A percentile compares a stretch with the other conserved stretches of the same genome.
Evolutionary conservation across 1,284 basidiomycete genomes (phyloP).

Genomic region (Cutaneotrichosporon cutaneum): DNA sequence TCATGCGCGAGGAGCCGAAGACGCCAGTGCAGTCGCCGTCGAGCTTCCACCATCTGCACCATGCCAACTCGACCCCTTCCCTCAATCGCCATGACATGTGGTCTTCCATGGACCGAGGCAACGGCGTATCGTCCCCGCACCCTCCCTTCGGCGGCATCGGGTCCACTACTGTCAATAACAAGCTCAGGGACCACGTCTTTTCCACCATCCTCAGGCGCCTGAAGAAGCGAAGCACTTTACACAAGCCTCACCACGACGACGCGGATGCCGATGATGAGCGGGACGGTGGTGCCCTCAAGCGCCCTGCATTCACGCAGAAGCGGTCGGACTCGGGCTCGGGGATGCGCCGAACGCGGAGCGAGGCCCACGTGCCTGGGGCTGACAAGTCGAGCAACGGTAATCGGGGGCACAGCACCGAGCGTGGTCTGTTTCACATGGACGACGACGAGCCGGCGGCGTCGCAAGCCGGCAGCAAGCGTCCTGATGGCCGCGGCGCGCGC

Average conservation of each 20-base stretch:
- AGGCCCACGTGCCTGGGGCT: neutral
- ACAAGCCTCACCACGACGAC: constrained; percentile 27
- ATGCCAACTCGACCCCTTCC: constrained; percentile 44
- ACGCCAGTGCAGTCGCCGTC: constrained; percentile 47
- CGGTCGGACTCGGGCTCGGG: neutral
- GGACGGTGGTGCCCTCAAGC: constrained; percentile 11
- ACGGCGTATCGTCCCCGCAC: constrained; percentile 32
- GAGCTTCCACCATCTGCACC: constrained; percentile 38
- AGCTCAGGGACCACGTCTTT: constrained; percentile 89
- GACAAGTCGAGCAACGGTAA: neutral
- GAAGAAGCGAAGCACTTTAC: constrained; percentile 37
- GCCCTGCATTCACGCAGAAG: neutral
- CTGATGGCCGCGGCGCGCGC: neutral
- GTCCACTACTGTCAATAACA: constrained; percentile 86
- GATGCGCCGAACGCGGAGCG: constrained; percentile 5
- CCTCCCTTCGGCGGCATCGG: constrained; percentile 75
- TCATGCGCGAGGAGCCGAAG: constrained; percentile 37
- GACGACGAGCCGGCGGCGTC: constrained; percentile 34
- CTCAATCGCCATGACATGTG: constrained; percentile 24
- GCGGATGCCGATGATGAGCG: constrained; percentile 46
- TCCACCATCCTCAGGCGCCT: constrained; percentile 71
- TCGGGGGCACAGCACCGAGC: constrained; percentile 36
- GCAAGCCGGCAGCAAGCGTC: neutral
- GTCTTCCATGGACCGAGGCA: constrained; percentile 5
- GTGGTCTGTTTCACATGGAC: constrained; percentile 55